Conservation (phyloP, 2,329 filamentous ascomycete genomes). For the Neonectria neomacrospora region DNA sequence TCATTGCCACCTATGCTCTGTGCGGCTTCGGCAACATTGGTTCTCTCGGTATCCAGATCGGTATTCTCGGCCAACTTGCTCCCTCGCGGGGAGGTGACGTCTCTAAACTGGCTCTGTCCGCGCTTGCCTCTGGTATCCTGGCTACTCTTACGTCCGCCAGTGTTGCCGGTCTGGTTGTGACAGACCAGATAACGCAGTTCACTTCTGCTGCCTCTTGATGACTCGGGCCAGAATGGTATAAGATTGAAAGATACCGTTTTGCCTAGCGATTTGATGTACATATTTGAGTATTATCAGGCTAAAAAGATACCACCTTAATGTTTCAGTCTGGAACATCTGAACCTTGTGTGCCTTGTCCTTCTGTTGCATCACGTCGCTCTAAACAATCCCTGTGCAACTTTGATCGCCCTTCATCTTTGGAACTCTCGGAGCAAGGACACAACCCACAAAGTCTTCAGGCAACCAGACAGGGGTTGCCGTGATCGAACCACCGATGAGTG, state of each 20-base stretch:
- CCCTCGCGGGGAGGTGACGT: conserved; percentile 80
- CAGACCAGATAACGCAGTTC: conserved; percentile 53
- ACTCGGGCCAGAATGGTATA: not conserved
- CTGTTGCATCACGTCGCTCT: not conserved
- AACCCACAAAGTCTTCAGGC: not conserved
- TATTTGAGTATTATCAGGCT: conserved; percentile 17
- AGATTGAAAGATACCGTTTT: conserved; percentile 15
- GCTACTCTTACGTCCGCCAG: conserved; percentile 82
- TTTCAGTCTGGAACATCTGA: not conserved
- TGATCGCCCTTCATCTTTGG: not conserved
- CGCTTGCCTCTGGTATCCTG: conserved; percentile 80
- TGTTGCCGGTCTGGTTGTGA: conserved; percentile 80
- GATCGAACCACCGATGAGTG: not conserved
- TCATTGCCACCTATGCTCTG: conserved; percentile 88
- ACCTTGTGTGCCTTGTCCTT: not conserved
- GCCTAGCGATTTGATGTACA: conserved; percentile 13
- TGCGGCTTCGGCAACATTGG: conserved; percentile 89
- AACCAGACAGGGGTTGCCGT: not conserved
- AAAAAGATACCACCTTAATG: conserved; percentile 18
- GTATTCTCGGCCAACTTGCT: conserved; percentile 84
- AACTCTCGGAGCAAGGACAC: not conserved
- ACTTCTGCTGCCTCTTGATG: not conserved
- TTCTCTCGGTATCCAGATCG: conserved; percentile 89
- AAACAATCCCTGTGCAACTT: not conserved
- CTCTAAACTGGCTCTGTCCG: conserved; percentile 78